Conservation (phyloP, 768 basidiomycete species). For the Porphyrellus cyaneotinctus region DNA sequence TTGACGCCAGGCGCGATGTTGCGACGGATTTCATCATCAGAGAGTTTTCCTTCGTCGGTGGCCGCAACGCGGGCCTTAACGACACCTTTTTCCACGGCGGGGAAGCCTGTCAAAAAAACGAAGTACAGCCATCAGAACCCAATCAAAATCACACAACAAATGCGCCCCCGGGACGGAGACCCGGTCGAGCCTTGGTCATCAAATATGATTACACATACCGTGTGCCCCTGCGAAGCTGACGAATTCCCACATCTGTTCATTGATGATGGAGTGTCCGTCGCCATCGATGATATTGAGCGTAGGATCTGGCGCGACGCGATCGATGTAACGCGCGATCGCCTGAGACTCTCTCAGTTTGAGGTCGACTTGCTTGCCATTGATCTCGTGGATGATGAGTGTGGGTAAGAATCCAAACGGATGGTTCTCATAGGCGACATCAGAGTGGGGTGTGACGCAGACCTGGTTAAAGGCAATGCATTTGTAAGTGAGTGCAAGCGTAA, state of each 20-base stretch:
- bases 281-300: slow-evolving; percentile 19
- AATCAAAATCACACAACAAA: neutral
- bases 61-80: slow-evolving; percentile 31
- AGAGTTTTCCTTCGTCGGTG: slow-evolving; percentile 19
- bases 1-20: slow-evolving; percentile 18
- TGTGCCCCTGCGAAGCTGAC: slow-evolving; percentile 23
- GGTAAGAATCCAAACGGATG: slow-evolving; percentile 33
- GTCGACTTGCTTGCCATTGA: slow-evolving; percentile 20
- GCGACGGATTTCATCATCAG: slow-evolving; percentile 21
- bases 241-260: slow-evolving; percentile 34
- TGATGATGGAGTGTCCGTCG: slow-evolving; percentile 18
- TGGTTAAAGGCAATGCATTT: slow-evolving; percentile 28
- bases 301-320: slow-evolving; percentile 29
- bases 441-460: slow-evolving; percentile 24
- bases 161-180: neutral
- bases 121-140: neutral
- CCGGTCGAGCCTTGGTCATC: neutral
- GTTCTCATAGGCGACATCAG: slow-evolving; percentile 25
- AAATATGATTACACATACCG: slow-evolving; percentile 11
- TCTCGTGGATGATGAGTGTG: slow-evolving; percentile 28
- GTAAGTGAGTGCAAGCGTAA: slow-evolving; percentile 29
- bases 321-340: slow-evolving; percentile 30
- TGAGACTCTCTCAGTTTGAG: slow-evolving; percentile 27
- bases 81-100: slow-evolving; percentile 28
- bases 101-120: slow-evolving; percentile 20